Evolutionary conservation across 306 rosid species (phyloP), one percentile per base, ranked within the genome.

Genomic region (Vicia villosa): DNA sequence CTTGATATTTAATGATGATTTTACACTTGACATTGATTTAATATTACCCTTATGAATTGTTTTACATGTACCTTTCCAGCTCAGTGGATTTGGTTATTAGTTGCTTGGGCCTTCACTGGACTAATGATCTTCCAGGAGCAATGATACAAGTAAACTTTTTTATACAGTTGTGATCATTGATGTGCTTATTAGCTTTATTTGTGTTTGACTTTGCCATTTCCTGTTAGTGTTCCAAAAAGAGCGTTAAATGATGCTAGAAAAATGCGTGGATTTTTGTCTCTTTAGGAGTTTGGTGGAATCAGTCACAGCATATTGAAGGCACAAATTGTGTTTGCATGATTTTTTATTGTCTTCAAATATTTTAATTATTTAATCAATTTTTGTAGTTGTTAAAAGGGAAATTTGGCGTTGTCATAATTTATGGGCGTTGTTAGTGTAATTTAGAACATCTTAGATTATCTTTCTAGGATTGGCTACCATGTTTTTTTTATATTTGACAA

Each of bases 61-160:
- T 76, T 52, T 76, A 12, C 36, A 11, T 20, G 38, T 79, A 12
- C 78, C 72, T 73, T 43, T 85, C 79, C 81, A 93, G 98, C 81
- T 88, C 97, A 64, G 75, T 93, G 73, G 97, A 93, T 84, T 83
- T 93, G 87, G 76, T 93, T 72, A 73, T 93, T 46, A 90, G 98
- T 70, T 93, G 97, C 86, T 81, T 93, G 88, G 96, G 97, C 42
- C 91, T 93, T 28, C 98, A 93, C 69, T 93, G 98, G 98, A 93
- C 94, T 74, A 93, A 93, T 79, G 98, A 93, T 84, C 91, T 93
- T 64, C 98, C 98, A 3, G 98, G 97, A 81, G 97, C 98, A 73
- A 90, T 93, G 98, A 90, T 93, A 81, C 98, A 93, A 88, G 98
- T 84, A 34, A 34, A 30, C 43, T 15, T 9, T 26, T 62, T 14